Base-by-base conservation (phyloP, 768 basidiomycete genomes). In the Brasilioporus rufonigricans region DNA sequence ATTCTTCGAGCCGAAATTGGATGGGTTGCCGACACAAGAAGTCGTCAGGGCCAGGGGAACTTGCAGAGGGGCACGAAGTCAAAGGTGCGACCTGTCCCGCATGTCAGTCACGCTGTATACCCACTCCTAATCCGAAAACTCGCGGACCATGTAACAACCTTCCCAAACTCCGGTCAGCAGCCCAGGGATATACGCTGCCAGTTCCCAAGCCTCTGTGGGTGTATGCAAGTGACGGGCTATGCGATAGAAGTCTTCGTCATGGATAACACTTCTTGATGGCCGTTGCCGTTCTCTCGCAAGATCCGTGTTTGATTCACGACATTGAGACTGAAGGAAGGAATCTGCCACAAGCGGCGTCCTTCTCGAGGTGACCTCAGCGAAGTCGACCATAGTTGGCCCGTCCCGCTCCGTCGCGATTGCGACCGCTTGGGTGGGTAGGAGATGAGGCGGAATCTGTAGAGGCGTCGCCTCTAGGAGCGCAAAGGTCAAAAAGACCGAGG, bases 121-220 rank as follows among this genome's bases (percentile, higher is more conserved):
- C 44, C 50, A 44, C 44, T 48, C 57, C 44, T 39, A 60, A 65
- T 60, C 40, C 44, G 14, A 68, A 36, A 58, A 59, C 40, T 52
- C 44, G 63, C 73, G 64, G 59, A 84, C 85, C 80, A 81, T 81
- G 63, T 77, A 81, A 44, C 72, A 73, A 1, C 85, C 85, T 68
- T 85, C 78, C 85, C 85, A 86, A 55, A 79, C 62, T 4, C 83
- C 84, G 27, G 80, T 72, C 51, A 86, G 72, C 32, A 74, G 65
- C 18, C 80, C 81, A 36, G 77, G 76, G 61, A 71, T 62, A 60
- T 74, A 76, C 24, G 65, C 58, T 46, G 65, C 62, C n/a, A 57
- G 61, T 53, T 67, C 65, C 56, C 62, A 58, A 55, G 61, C 61
- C 12, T 65, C 63, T 53, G 50, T 39, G 24, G 55, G 58, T 38